phyloP scores from a whole-genome alignment of 129 eudicot species.

The Flaveria sonorensis region DNA sequence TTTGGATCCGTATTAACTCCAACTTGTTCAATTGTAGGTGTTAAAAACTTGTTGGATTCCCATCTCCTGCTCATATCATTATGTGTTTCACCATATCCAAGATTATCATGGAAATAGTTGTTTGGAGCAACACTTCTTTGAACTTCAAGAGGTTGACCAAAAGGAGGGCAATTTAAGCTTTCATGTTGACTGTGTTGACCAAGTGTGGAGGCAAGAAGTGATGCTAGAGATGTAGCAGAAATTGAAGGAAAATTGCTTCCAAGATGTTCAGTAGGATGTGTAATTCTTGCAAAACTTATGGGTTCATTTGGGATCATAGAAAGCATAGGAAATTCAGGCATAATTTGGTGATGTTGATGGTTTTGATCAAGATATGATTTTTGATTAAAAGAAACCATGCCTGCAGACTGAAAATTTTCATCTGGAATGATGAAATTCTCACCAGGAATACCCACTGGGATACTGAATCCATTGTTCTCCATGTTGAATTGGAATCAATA shows the following conservation, averaged over 20 bases:
- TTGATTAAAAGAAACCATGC: conserved; percentile 37
- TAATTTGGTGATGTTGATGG: conserved; percentile 36
- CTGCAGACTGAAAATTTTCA: conserved; percentile 37
- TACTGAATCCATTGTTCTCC: conserved; percentile 46
- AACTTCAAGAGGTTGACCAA: conserved; percentile 30
- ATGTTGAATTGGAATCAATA: conserved; percentile 31
- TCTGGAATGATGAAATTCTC: conserved; percentile 40
- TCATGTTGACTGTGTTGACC: conserved; percentile 28
- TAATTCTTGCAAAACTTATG: conserved; percentile 14
- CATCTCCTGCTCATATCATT: conserved; percentile 52
- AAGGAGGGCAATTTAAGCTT: conserved; percentile 31
- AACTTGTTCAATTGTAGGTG: conserved; percentile 26
- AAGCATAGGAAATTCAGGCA: conserved; percentile 44
- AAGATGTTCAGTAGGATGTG: conserved; percentile 26
- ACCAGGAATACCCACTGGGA: conserved; percentile 44
- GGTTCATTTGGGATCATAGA: conserved; percentile 42
- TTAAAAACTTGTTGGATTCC: conserved; percentile 44
- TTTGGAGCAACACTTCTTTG: conserved; percentile 18
- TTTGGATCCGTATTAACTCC: conserved; percentile 35
- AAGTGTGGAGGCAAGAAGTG: conserved; percentile 52
- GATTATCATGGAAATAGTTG: conserved; percentile 23
- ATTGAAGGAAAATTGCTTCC: conserved; percentile 38
- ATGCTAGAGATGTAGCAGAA: conserved; percentile 49
- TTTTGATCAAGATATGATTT: conserved; percentile 42
- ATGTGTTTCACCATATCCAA: conserved; percentile 37